These are phyloP conservation scores for Sugiyamaella novakii DNA, from an alignment of 1,139 yeast genomes.

Conservation along the genomic window DNA sequence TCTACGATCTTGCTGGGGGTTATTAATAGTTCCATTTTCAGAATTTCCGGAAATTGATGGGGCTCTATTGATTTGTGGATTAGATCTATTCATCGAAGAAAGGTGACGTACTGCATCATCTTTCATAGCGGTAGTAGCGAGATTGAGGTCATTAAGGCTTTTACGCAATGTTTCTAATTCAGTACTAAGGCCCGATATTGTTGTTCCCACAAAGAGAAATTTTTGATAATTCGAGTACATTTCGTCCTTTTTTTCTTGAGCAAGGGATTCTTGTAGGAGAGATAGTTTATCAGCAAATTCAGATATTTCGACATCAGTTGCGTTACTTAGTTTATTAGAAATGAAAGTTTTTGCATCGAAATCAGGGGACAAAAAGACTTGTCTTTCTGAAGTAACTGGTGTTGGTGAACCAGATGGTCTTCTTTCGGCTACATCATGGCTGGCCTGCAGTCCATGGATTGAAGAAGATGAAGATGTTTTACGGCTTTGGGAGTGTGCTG, in stretches of 20 bases:
- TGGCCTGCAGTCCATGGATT: slow-evolving; percentile 6
- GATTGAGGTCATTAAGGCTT: slow-evolving; percentile 62
- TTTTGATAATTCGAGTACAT: slow-evolving; percentile 74
- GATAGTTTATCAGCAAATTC: slow-evolving; percentile 63
- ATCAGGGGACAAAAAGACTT: slow-evolving; percentile 35
- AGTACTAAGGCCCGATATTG: slow-evolving; percentile 61
- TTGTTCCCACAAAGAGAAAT: slow-evolving; percentile 67
- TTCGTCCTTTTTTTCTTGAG: slow-evolving; percentile 64
- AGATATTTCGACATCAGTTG: slow-evolving; percentile 74
- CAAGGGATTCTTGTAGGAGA: slow-evolving; percentile 56
- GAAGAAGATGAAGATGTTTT: too few relatives aligned
- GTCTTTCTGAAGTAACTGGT: slow-evolving; percentile 13
- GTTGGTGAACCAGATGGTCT: neutral
- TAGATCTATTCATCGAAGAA: neutral
- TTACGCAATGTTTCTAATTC: slow-evolving; percentile 65
- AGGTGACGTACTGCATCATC: slow-evolving; percentile 59
- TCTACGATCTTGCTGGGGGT: slow-evolving; percentile 43
- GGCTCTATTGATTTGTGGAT: neutral
- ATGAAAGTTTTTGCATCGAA: slow-evolving; percentile 58
- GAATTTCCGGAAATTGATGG: neutral
- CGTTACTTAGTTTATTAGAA: slow-evolving; percentile 57
- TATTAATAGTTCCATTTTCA: slow-evolving; percentile 34
- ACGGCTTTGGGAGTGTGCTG: neutral
- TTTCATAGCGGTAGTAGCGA: slow-evolving; percentile 64
- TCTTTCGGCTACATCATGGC: neutral